Evolutionary conservation across 352 stramenopile species (phyloP), one percentile per base, ranked within the genome.

Genomic region (Pythium aristosporum): DNA sequence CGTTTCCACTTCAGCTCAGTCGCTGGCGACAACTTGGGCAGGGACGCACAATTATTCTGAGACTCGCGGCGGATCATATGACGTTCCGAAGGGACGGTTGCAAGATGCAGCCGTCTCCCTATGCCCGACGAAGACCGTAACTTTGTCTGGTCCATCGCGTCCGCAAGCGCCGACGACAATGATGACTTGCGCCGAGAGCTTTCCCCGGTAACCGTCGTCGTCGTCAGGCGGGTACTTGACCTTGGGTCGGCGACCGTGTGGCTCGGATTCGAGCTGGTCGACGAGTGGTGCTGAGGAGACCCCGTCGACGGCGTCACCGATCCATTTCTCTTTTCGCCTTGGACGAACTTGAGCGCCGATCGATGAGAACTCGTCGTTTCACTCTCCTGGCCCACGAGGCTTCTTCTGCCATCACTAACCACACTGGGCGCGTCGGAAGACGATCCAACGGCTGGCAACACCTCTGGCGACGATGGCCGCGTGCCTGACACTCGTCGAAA

Each of bases 1-100:
- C 39, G 41, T 25, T 59, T 57, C 66, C 66, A 73, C 11, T 49
- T 43, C 10, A 65, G 41, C 55, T 73, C 52, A 0, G 60, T 61
- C 20, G 61, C 43, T 3, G 59, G 30, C 1, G 65, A 67, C 11
- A 67, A 25, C 32, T 61, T 67, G 9, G 64, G 52, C 11, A 71
- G 20, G 5, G 18, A 4, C 5, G 18, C 10, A 6, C 23, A 23
- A 5, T 32, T 41, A 23, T 39, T 36, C 5, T 21, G 34, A 0
- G 52, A 53, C 3, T 58, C 47, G 3, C 39, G 44, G 32, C 58
- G 59, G n/a, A 56, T 42, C 5, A 67, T 48, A 7, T 66, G 48
- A 4, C 57, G 53, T 12, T 63, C 57, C 3, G 52, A 70, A 10
- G 39, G 39, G 0, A 69, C 41, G 8, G 56, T 42, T 12, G 28